Base-by-base conservation (phyloP, 768 basidiomycete species). In the Kwoniella shandongensis region DNA sequence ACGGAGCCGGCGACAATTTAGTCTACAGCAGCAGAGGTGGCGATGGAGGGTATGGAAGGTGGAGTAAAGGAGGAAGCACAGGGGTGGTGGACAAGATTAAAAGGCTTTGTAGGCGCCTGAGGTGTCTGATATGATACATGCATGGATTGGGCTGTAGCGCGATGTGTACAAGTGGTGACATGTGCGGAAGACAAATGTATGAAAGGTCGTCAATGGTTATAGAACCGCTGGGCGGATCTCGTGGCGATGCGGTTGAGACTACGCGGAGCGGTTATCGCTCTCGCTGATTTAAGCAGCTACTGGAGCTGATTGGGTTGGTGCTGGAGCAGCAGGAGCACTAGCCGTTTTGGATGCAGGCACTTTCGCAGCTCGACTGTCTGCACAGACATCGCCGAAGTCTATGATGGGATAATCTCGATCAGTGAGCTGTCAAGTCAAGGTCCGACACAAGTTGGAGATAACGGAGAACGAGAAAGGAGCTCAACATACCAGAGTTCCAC, bases 311-410 rank as follows among this genome's bases (percentile, higher is more conserved):
- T 32, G 7, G 13, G 13, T 32, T 13, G 32, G 32, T 6, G 13
- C 32, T 13, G 32, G 7, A 32, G 32, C 32, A 6, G 6, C 32
- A 13, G 32, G 32, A 6, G 32, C 32, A 32, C 7, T 32, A 32
- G 40, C 40, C 5, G 40, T 42, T 18, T 6, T 42, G 8, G 17
- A 17, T 42, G 7, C n/a, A 5, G 40, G 8, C 40, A 17, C n/a
- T 8, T 42, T 42, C 40, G 32, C 32, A 6, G n/a, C 20, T 8
- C 25, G 41, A 22, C 22, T 20, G 2, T 52, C 44, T 2, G 44
- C 42, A 22, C 61, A 62, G 41, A 63, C 61, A 45, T 66, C 65
- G 11, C 65, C 65, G 35, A 66, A 57, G 8, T 66, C 65, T 66
- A 42, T 15, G 2, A n/a, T 7, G 39, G 10, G n/a, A n/a, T 4